Conservation (phyloP, 2,329 filamentous ascomycete genomes). For the Byssoonygena ceratinophila region DNA sequence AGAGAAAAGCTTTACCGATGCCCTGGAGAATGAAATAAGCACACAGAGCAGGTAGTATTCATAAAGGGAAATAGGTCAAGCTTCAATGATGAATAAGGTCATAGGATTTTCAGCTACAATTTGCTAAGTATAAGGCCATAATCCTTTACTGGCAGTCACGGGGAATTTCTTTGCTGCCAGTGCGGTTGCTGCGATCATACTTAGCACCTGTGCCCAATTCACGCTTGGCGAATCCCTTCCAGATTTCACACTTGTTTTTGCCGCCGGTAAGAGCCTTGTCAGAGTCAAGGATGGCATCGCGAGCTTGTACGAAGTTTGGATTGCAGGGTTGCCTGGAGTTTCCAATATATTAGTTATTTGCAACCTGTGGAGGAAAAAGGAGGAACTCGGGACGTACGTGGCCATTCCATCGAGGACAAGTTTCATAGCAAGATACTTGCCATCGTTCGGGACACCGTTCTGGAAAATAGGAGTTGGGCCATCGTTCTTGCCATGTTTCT, state of each 20-base stretch:
- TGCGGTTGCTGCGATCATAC: conserved; percentile 2
- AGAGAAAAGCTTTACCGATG: too few relatives aligned
- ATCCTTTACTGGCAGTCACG: not conserved
- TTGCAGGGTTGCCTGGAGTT: conserved; percentile 14
- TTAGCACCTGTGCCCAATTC: conserved; percentile 11
- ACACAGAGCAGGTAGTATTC: too few relatives aligned
- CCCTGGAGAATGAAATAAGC: too few relatives aligned
- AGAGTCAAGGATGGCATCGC: conserved; percentile 15
- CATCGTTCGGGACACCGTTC: conserved; percentile 13
- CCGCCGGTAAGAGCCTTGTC: conserved; percentile 14
- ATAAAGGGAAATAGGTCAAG: too few relatives aligned
- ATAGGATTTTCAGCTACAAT: too few relatives aligned
- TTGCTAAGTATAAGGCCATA: too few relatives aligned
- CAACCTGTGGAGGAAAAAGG: not conserved
- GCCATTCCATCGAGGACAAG: conserved; percentile 15
- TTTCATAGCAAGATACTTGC: conserved; percentile 15
- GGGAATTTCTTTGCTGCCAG: conserved; percentile 6
- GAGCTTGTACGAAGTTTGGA: conserved; percentile 15
- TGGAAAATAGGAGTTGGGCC: conserved; percentile 7
- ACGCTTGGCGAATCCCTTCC: conserved; percentile 16
- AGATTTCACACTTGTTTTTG: conserved; percentile 12
- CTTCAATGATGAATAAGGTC: too few relatives aligned
- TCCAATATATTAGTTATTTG: not conserved
- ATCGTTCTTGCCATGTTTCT: conserved; percentile 14
- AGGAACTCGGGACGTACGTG: conserved; percentile 7